These are phyloP conservation scores for Bruguiera gymnorhiza DNA, from an alignment of 345 rosid genomes.

Conservation along the genomic window DNA sequence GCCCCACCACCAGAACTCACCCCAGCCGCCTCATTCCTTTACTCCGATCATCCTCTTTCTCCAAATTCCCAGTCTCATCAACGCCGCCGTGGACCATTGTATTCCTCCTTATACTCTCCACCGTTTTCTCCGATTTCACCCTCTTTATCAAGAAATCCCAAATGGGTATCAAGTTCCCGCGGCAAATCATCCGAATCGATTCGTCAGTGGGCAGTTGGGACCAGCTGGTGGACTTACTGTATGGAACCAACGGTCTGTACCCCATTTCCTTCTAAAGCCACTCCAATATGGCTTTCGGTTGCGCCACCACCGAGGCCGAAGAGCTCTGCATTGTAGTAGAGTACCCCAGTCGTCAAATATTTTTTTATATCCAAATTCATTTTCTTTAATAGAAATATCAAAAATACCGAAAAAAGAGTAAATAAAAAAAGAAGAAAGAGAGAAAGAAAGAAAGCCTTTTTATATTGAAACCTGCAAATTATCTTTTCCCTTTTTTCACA, in stretches of 20 bases:
- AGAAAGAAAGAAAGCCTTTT: too few species aligned
- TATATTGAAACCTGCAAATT: too few species aligned
- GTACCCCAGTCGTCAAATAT: too few species aligned
- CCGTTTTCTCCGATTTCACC: conserved; percentile 84
- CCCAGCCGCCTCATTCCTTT: conserved; percentile 26
- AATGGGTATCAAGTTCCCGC: conserved; percentile 82
- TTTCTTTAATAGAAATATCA: too few species aligned
- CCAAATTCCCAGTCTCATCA: conserved; percentile 33
- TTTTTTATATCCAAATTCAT: background rate
- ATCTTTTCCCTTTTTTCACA: too few species aligned
- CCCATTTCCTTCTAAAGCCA: conserved; percentile 94
- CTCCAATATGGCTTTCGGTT: conserved; percentile 70
- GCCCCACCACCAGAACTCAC: too few species aligned
- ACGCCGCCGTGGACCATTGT: conserved; percentile 70
- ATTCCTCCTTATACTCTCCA: conserved; percentile 68
- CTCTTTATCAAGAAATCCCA: conserved; percentile 67
- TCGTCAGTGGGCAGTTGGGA: conserved; percentile 65
- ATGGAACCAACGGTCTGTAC: conserved; percentile 68
- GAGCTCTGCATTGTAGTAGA: conserved; percentile 20
- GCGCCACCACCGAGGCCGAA: conserved; percentile 27
- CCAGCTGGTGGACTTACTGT: conserved; percentile 42
- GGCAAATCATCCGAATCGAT: conserved; percentile 62
- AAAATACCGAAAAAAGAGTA: too few species aligned
- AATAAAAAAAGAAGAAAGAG: too few species aligned
- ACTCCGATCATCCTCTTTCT: conserved; percentile 52